These are phyloP conservation scores for Chernovozyma sophiae-reginae DNA, from an alignment of 1,139 yeast species.

Conservation along the genomic window DNA sequence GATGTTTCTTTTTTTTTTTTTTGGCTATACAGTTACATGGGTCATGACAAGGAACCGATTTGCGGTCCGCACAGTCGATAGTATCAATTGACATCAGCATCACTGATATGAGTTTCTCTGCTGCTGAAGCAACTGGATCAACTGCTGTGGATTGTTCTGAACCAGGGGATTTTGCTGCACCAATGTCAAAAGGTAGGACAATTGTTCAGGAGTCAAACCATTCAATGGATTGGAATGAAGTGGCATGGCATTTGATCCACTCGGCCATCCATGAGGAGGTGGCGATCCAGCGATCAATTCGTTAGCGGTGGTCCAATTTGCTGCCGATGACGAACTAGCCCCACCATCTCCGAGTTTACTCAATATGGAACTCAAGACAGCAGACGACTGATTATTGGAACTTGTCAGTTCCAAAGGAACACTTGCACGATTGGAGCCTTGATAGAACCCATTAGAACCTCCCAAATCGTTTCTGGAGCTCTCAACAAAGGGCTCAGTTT, in stretches of 20 bases:
- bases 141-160: slow-evolving; percentile 18
- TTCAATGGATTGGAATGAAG: not conserved
- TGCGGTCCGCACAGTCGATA: too few species aligned
- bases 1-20: too few species aligned
- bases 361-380: slow-evolving; percentile 18
- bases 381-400: slow-evolving; percentile 2
- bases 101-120: not conserved
- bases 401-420: too few species aligned
- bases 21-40: too few species aligned
- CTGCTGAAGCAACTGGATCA: slow-evolving; percentile 16
- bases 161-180: slow-evolving; percentile 22
- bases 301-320: too few species aligned
- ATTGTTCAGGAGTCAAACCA: slow-evolving; percentile 12
- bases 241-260: not conserved
- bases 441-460: too few species aligned
- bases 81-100: not conserved
- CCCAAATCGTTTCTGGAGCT: not conserved
- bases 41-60: too few species aligned
- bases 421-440: too few species aligned
- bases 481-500: not conserved
- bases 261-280: too few species aligned
- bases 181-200: slow-evolving; percentile 12
- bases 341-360: slow-evolving; percentile 16
- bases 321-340: too few species aligned
- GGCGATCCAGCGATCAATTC: too few species aligned